These are phyloP conservation scores for Zygosaccharomyces sapae DNA, from an alignment of 1,139 yeast species.

Conservation along the genomic window DNA sequence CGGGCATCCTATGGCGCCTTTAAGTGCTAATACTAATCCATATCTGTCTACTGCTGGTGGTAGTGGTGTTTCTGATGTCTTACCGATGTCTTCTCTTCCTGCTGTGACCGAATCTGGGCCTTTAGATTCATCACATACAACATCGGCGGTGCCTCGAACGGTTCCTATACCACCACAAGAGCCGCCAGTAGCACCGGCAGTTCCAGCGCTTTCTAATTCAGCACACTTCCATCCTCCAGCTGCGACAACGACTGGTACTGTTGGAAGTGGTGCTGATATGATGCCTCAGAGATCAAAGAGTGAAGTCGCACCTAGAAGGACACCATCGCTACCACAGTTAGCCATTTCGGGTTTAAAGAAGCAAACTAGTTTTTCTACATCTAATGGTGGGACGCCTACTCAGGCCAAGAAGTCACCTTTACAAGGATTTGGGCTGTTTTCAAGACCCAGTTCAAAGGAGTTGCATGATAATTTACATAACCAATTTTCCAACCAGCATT, in stretches of 20 bases:
- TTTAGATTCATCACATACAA: constrained; percentile 1
- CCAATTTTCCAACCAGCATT: constrained; percentile 9
- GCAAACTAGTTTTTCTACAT: constrained; percentile 26
- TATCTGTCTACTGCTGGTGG: neutral
- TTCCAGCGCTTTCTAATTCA: neutral
- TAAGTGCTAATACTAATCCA: neutral
- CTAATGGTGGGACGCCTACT: constrained; percentile 21
- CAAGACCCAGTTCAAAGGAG: constrained; percentile 31
- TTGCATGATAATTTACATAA: constrained; percentile 16
- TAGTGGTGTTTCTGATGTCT: neutral
- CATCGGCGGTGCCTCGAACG: constrained; percentile 6
- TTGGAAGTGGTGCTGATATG: neutral
- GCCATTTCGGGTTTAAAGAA: constrained; percentile 28
- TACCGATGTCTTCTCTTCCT: neutral
- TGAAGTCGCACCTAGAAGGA: constrained; percentile 23
- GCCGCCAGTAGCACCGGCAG: neutral
- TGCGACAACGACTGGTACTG: neutral
- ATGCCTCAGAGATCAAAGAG: constrained; percentile 18
- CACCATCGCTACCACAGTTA: constrained; percentile 33
- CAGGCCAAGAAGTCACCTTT: constrained; percentile 32
- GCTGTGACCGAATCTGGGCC: constrained; percentile 7
- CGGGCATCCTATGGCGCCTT: neutral
- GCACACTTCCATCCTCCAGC: neutral
- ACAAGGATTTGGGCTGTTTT: constrained; percentile 33
- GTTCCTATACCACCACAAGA: neutral